Evolutionary conservation across 371 early-diverging fungal species (phyloP), one percentile per base, ranked within the genome.

Genomic region (Mortierella sp.): DNA sequence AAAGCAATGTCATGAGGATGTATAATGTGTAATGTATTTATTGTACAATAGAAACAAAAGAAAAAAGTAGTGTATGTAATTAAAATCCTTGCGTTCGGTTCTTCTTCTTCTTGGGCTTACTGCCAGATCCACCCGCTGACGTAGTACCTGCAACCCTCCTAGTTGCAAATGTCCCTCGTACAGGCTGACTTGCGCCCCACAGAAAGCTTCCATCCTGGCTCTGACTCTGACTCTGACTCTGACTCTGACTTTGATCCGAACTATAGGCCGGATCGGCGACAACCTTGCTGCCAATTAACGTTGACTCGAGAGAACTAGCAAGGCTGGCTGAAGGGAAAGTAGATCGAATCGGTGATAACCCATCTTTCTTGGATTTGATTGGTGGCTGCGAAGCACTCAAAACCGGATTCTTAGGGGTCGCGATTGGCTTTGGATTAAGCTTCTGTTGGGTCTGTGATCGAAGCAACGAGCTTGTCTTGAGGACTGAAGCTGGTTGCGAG

Each of bases 101-200:
- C 63, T 72, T 74, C 48, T 74, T 70, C 63, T 79, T 74, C 58
- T 77, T 77, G 38, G 72, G 48, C 58, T 68, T 77, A 45, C 11
- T 19, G 40, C n/a, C 58, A 5, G 19, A 5, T 33, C 15, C 47
- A 9, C 55, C 47, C 43, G 28, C 53, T 53, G 38, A 3, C 21
- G 28, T 28, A 38, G 33, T 10, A 32, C 60, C 60, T 11, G 52
- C 4, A 47, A 50, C 21, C 63, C 41, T 66, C 32, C 64, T 38
- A 15, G 63, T 67, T 13, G 70, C 79, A 58, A 79, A 79, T 0
- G 67, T 11, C 9, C 79, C 79, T 15, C 60, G 74, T 0, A 79
- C 70, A 6, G 80, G 80, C 22, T 74, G 75, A 55, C 80, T 80
- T n/a, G 80, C 80, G 2, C 75, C 65, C 63, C 64, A 70, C 53